phyloP scores from a whole-genome alignment of 2,329 filamentous ascomycete genomes.

The Zasmidium angulare region DNA sequence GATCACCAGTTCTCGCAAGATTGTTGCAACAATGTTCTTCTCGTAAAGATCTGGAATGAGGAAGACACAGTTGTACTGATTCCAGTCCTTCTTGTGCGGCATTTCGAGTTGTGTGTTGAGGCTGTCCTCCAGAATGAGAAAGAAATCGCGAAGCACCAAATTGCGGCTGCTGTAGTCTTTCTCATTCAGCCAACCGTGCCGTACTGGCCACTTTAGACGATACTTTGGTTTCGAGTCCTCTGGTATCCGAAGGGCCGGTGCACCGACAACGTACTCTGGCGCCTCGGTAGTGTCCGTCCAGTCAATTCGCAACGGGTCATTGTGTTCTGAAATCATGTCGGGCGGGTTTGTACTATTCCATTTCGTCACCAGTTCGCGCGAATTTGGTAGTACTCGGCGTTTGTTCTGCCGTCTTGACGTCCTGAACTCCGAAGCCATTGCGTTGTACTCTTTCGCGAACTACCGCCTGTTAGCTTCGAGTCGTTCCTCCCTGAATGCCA shows the following conservation, averaged over 20 bases:
- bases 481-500: background rate
- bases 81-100: slow-evolving; percentile 75
- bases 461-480: slow-evolving; percentile 31
- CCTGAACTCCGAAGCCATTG: slow-evolving; percentile 84
- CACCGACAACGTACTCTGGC: slow-evolving; percentile 77
- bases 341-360: slow-evolving; percentile 84
- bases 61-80: slow-evolving; percentile 93
- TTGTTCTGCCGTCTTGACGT: slow-evolving; percentile 90
- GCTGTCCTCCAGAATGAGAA: slow-evolving; percentile 80
- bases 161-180: slow-evolving; percentile 79
- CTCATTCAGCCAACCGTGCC: slow-evolving; percentile 85
- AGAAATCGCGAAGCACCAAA: slow-evolving; percentile 81
- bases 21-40: slow-evolving; percentile 82
- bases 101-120: slow-evolving; percentile 82
- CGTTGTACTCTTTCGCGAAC: slow-evolving; percentile 68
- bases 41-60: slow-evolving; percentile 97
- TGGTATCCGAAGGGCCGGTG: slow-evolving; percentile 79
- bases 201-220: slow-evolving; percentile 89
- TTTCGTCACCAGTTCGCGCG: slow-evolving; percentile 90
- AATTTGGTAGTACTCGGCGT: slow-evolving; percentile 93
- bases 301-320: slow-evolving; percentile 88
- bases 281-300: slow-evolving; percentile 78
- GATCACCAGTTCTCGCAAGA: slow-evolving; percentile 80
- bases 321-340: slow-evolving; percentile 89
- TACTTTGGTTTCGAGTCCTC: slow-evolving; percentile 88